phyloP scores from a whole-genome alignment of 495 filamentous ascomycete genomes.

The Paragyromitra xinjiangensis region DNA sequence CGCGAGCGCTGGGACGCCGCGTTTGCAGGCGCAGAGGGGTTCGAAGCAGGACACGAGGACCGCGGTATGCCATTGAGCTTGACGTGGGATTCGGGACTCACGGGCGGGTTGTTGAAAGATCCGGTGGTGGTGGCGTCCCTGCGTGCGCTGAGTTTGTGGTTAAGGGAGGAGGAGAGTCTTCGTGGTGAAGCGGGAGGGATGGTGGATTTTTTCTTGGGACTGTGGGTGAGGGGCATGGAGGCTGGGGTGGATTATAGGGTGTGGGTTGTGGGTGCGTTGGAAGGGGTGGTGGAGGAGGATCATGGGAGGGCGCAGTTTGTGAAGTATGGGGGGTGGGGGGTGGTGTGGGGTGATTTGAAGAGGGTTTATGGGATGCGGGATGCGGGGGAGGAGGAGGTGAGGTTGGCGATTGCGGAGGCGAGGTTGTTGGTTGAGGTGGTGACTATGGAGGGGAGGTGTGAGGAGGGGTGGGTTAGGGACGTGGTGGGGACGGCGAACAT shows the following conservation, averaged over 20 bases:
- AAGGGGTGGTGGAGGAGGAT: conserved; percentile 62
- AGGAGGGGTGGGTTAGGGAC: conserved; percentile 63
- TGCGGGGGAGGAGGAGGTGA: conserved; percentile 56
- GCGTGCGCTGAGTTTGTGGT: conserved; percentile 67
- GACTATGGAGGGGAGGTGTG: conserved; percentile 41
- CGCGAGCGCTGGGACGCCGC: conserved; percentile 72
- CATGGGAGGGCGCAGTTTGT: conserved; percentile 63
- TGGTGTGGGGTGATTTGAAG: conserved; percentile 63
- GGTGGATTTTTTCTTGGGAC: conserved; percentile 67
- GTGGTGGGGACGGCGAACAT: conserved; percentile 61
- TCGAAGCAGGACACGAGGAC: conserved; percentile 61
- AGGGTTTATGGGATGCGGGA: conserved; percentile 54
- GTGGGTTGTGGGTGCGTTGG: conserved; percentile 65
- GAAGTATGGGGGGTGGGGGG: conserved; percentile 63
- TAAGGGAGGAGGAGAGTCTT: conserved; percentile 71
- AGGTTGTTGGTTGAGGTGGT: conserved; percentile 52
- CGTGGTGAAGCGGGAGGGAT: conserved; percentile 66
- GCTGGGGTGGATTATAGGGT: conserved; percentile 62
- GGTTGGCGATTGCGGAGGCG: conserved; percentile 65
- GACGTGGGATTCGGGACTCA: conserved; percentile 64
- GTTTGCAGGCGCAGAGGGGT: conserved; percentile 64
- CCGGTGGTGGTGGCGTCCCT: conserved; percentile 64
- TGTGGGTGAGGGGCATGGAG: conserved; percentile 61
- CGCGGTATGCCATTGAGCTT: conserved; percentile 59
- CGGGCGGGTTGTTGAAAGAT: conserved; percentile 61